A percentile compares a stretch with the other conserved stretches of the same genome.
Conservation (phyloP, 1,139 yeast species). For the Pichia sp. region DNA sequence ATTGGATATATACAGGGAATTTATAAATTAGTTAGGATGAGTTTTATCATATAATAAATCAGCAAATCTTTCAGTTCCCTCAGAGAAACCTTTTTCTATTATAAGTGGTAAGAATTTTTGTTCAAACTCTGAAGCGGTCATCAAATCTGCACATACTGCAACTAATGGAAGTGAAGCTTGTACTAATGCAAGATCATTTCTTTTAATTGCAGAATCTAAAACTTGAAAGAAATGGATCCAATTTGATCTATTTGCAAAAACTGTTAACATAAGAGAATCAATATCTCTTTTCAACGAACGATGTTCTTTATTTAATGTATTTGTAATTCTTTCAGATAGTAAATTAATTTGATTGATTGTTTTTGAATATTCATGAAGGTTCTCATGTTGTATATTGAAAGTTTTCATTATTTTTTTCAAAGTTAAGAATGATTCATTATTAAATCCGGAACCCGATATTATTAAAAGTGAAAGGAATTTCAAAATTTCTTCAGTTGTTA, state of each 20-base stretch:
- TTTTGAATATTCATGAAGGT: conserved; percentile 10
- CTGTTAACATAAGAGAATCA: conserved; percentile 31
- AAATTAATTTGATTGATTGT: conserved; percentile 22
- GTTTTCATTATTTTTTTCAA: conserved; percentile 1
- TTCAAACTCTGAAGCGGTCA: conserved; percentile 16
- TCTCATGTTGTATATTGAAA: conserved; percentile 15
- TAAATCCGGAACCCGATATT: conserved; percentile 24
- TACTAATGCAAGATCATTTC: conserved; percentile 22
- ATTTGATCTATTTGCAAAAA: conserved; percentile 33
- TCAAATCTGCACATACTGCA: conserved; percentile 15
- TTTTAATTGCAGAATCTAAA: conserved; percentile 25
- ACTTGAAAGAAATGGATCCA: conserved; percentile 34
- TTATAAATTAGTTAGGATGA: background rate
- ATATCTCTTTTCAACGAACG: conserved; percentile 19
- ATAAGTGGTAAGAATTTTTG: conserved; percentile 22
- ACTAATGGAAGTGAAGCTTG: conserved; percentile 29
- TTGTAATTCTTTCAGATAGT: conserved; percentile 16
- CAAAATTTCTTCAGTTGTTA: conserved; percentile 16
- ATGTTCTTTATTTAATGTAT: conserved; percentile 19
- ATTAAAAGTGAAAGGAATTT: conserved; percentile 22
- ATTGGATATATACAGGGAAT: background rate
- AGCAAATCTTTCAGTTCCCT: conserved; percentile 10
- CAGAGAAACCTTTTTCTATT: conserved; percentile 12
- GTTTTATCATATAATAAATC: conserved; percentile 11
- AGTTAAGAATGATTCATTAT: conserved; percentile 21